phyloP scores from a whole-genome alignment of 148 eudicot genomes.

The Camellia granthamiana region DNA sequence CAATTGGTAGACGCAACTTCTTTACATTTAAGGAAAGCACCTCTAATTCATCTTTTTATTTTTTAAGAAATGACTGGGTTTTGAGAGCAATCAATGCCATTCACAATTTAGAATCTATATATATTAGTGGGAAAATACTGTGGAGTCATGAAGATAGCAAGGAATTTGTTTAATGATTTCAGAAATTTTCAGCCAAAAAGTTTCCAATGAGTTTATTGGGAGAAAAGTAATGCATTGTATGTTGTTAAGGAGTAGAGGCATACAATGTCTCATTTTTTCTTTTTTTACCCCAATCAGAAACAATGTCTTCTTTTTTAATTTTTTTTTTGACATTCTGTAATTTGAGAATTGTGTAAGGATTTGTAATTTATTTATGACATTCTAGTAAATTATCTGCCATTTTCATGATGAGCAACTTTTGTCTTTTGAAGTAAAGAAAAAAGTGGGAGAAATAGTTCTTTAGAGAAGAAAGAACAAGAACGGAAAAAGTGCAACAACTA shows the following conservation, averaged over 20 bases:
- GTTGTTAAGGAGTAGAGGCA: background rate
- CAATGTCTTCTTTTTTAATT: too few species aligned
- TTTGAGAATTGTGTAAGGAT: background rate
- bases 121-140: background rate
- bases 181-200: background rate
- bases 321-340: background rate
- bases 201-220: background rate
- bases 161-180: background rate
- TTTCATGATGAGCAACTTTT: background rate
- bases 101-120: background rate
- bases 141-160: background rate
- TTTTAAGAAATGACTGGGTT: background rate
- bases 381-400: background rate
- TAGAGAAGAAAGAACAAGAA: background rate
- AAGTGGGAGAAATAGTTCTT: background rate
- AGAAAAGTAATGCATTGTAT: background rate
- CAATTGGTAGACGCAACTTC: background rate
- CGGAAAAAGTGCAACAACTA: background rate
- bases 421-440: background rate
- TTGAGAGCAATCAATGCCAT: background rate
- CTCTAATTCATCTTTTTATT: background rate
- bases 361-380: background rate
- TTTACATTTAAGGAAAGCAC: background rate
- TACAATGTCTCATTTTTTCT: background rate
- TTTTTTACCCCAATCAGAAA: too few species aligned